These are phyloP conservation scores for Erysimum cheiri DNA, from an alignment of 441 rosid genomes.

Conservation along the genomic window DNA sequence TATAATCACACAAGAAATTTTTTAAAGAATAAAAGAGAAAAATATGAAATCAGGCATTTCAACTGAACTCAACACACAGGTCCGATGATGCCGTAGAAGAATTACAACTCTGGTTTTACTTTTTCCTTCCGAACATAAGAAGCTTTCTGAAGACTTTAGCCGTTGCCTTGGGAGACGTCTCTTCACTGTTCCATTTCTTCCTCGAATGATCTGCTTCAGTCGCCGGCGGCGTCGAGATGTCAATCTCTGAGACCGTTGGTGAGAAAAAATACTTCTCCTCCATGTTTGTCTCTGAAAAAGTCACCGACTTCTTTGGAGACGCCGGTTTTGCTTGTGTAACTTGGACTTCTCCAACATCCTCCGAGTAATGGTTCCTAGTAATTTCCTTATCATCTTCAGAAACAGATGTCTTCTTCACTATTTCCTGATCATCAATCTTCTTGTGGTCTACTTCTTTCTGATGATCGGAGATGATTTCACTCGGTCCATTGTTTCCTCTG, in stretches of 20 bases:
- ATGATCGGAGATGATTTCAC: slow-evolving; percentile 30
- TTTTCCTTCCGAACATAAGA: slow-evolving; percentile 79
- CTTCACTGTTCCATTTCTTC: slow-evolving; percentile 90
- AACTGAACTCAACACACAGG: slow-evolving; percentile 10
- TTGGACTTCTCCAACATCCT: slow-evolving; percentile 42
- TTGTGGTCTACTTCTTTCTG: slow-evolving; percentile 36
- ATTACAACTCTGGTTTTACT: slow-evolving; percentile 19
- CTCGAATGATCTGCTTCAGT: slow-evolving; percentile 60
- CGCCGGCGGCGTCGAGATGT: slow-evolving; percentile 70
- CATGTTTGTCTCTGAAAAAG: slow-evolving; percentile 42
- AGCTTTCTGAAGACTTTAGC: slow-evolving; percentile 89
- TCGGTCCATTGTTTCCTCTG: slow-evolving; percentile 37
- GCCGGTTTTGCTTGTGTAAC: slow-evolving; percentile 41
- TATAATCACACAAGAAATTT: slow-evolving; percentile 24
- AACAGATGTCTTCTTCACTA: slow-evolving; percentile 40
- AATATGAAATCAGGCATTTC: background rate
- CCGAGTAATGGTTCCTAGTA: slow-evolving; percentile 25
- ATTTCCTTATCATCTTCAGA: slow-evolving; percentile 48
- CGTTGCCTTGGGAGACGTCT: slow-evolving; percentile 70
- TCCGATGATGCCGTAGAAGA: background rate
- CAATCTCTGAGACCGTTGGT: slow-evolving; percentile 59
- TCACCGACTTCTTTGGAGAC: slow-evolving; percentile 46
- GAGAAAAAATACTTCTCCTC: slow-evolving; percentile 46
- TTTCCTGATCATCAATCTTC: slow-evolving; percentile 39
- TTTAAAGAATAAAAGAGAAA: background rate